A percentile compares a stretch with the other conserved stretches of the same genome.
phyloP scores from a whole-genome alignment of 1,284 basidiomycete genomes.

The Trametes polyzona region DNA sequence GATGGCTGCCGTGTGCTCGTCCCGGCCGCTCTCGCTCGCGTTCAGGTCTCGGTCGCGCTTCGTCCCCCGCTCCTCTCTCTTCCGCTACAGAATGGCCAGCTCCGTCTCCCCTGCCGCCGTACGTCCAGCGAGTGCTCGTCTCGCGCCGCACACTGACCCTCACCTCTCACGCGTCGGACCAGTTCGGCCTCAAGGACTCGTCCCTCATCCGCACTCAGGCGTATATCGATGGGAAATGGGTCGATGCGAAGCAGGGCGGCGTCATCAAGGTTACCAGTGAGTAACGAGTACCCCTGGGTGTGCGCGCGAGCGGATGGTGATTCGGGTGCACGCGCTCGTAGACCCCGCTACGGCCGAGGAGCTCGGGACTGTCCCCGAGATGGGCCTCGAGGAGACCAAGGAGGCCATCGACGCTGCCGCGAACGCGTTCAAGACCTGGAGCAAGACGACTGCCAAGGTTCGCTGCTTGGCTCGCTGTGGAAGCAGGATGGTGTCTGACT shows the following conservation, averaged over 20 bases:
- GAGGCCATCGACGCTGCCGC: conserved; percentile 80
- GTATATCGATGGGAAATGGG: conserved; percentile 83
- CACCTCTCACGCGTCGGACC: too few species aligned
- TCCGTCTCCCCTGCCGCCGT: conserved; percentile 25
- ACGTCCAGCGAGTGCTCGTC: too few species aligned
- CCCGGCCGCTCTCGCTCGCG: conserved; percentile 11
- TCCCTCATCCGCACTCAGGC: conserved; percentile 77
- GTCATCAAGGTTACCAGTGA: conserved; percentile 78
- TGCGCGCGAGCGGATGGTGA: too few species aligned
- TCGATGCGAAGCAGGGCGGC: conserved; percentile 73
- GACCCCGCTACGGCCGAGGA: conserved; percentile 85
- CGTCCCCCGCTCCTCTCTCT: conserved; percentile 17
- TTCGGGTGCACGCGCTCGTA: conserved; percentile 39
- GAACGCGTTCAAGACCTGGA: conserved; percentile 81
- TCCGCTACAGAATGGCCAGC: conserved; percentile 34
- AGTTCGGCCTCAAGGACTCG: conserved; percentile 80
- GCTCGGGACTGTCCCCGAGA: conserved; percentile 85
- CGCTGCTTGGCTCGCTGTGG: neutral
- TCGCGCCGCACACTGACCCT: too few species aligned
- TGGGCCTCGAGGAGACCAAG: conserved; percentile 82
- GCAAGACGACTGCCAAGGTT: conserved; percentile 81
- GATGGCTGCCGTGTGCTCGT: neutral
- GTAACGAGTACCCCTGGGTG: too few species aligned
- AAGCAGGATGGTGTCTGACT: too few species aligned
- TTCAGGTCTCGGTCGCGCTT: conserved; percentile 11